These are phyloP conservation scores for Botrytis pseudocinerea DNA, from an alignment of 2,329 filamentous ascomycete genomes.

Conservation along the genomic window DNA sequence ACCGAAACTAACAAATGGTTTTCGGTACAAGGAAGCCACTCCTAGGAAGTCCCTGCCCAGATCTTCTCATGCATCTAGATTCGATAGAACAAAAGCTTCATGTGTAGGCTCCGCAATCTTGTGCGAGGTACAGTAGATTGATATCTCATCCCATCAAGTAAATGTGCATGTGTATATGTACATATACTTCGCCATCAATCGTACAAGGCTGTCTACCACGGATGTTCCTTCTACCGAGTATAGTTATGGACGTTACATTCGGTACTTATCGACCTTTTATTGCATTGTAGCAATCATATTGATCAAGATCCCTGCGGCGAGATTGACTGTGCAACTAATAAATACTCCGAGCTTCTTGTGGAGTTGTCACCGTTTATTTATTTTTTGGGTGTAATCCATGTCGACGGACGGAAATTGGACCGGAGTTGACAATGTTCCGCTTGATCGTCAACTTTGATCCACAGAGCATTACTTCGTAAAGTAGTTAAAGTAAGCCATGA, in stretches of 20 bases:
- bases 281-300: neutral
- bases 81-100: neutral
- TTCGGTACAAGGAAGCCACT: neutral
- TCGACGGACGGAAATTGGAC: slow-evolving; percentile 13
- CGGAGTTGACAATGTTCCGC: slow-evolving; percentile 13
- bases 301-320: neutral
- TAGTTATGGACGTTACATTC: neutral
- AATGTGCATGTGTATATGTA: neutral
- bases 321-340: neutral
- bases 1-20: neutral
- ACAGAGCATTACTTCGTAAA: slow-evolving; percentile 11
- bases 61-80: neutral
- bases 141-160: no score
- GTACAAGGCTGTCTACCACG: neutral
- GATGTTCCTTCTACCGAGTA: neutral
- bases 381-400: neutral
- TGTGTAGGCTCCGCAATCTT: neutral
- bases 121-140: neutral
- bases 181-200: neutral
- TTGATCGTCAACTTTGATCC: slow-evolving; percentile 5
- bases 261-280: slow-evolving; percentile 1
- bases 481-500: slow-evolving; percentile 5
- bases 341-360: slow-evolving; percentile 9
- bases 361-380: neutral
- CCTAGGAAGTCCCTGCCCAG: neutral